These are phyloP conservation scores for Leccinum subtestaceum DNA, from an alignment of 768 basidiomycete genomes.

Conservation along the genomic window DNA sequence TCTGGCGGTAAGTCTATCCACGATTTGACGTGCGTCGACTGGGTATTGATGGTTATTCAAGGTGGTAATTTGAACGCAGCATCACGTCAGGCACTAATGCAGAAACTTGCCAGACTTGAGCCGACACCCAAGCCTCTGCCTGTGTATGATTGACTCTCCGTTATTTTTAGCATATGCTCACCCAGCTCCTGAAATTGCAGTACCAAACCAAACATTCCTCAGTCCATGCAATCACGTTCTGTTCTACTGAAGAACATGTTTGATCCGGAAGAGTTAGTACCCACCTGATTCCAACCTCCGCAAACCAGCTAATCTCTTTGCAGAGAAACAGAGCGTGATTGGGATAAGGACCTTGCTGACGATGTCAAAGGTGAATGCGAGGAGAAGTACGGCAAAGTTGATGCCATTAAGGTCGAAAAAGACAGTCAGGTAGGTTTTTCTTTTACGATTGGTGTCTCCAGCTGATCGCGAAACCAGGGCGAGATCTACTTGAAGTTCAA, in stretches of 20 bases:
- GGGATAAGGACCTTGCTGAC: conserved; percentile 94
- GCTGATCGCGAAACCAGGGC: conserved; percentile 52
- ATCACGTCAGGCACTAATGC: conserved; percentile 99
- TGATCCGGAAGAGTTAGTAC: conserved; percentile 86
- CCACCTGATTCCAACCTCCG: conserved; percentile 2
- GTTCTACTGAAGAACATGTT: conserved; percentile 96
- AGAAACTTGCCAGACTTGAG: conserved; percentile 98
- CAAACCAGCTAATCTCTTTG: conserved; percentile 6
- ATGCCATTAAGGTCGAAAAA: conserved; percentile 88
- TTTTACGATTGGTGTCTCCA: not conserved
- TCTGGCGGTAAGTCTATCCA: conserved; percentile 61
- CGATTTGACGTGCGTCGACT: not conserved
- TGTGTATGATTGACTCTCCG: conserved; percentile 44
- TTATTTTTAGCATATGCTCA: conserved; percentile 9
- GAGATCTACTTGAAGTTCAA: conserved; percentile 97
- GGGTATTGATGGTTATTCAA: conserved; percentile 33
- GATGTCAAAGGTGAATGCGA: conserved; percentile 96
- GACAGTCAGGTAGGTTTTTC: conserved; percentile 76
- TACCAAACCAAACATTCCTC: conserved; percentile 74
- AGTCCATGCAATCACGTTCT: conserved; percentile 84
- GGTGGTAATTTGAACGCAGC: conserved; percentile 98
- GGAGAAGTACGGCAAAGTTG: conserved; percentile 83
- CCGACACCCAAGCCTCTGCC: conserved; percentile 57
- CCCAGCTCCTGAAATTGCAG: conserved; percentile 36
- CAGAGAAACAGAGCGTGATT: conserved; percentile 93